Percentiles rank a stretch among this genome's conserved stretches.
Conservation (phyloP, 2,329 filamentous ascomycete genomes). For the Geosmithia morbida region DNA sequence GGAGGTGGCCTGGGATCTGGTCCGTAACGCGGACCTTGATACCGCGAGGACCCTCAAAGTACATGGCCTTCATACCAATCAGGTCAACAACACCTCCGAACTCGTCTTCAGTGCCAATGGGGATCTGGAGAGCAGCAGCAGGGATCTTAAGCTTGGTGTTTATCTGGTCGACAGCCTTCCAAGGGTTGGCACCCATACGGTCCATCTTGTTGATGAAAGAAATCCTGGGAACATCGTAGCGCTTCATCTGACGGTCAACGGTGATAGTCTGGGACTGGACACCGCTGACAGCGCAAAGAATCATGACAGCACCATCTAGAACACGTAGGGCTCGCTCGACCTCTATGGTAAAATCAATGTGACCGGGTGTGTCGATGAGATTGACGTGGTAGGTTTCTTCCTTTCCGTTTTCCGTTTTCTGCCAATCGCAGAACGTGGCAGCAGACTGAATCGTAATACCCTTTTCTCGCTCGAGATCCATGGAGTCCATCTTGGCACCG, state of each 20-base stretch:
- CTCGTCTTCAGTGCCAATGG: conserved; percentile 82
- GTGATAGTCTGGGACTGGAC: conserved; percentile 98
- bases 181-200: conserved; percentile 94
- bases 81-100: conserved; percentile 90
- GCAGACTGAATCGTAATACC: conserved; percentile 98
- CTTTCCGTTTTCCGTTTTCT: conserved; percentile 68
- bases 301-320: conserved; percentile 94
- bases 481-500: conserved; percentile 98
- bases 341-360: conserved; percentile 99
- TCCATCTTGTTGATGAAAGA: conserved; percentile 99
- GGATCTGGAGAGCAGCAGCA: conserved; percentile 86
- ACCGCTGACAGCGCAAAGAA: conserved; percentile 91
- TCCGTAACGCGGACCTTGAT: conserved; percentile 63
- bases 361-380: conserved; percentile 93
- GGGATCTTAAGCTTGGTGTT: conserved; percentile 89
- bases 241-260: conserved; percentile 95
- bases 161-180: conserved; percentile 95
- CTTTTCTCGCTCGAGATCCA: conserved; percentile 97
- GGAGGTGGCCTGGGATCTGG: conserved; percentile 68
- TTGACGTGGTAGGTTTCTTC: conserved; percentile 95
- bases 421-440: conserved; percentile 95
- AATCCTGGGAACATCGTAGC: conserved; percentile 90
- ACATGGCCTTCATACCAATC: conserved; percentile 82
- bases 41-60: conserved; percentile 76
- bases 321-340: conserved; percentile 92